Conservation (phyloP, 352 stramenopile species). For the Globisporangium nodosum region DNA sequence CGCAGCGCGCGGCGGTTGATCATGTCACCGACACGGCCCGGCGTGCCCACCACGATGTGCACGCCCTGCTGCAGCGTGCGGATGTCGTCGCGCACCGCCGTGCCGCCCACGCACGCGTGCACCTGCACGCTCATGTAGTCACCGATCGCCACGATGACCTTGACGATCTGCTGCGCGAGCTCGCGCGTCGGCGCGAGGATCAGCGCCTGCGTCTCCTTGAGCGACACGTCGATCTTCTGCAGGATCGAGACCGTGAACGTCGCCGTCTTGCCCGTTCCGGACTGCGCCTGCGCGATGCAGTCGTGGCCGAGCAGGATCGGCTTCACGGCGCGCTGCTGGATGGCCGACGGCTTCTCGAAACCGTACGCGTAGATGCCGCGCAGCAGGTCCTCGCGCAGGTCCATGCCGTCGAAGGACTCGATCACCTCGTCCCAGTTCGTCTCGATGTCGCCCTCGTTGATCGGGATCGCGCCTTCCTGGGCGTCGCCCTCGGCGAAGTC, state of each 20-base stretch:
- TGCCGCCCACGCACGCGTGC: slow-evolving; percentile 98
- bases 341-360: slow-evolving; percentile 99
- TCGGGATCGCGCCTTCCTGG: slow-evolving; percentile 64
- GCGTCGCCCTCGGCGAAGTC: slow-evolving; percentile 47
- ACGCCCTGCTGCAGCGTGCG: slow-evolving; percentile 96
- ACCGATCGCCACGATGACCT: slow-evolving; percentile 93
- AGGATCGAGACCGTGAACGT: slow-evolving; percentile 99
- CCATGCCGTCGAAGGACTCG: slow-evolving; percentile 98
- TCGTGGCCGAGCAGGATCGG: slow-evolving; percentile 97
- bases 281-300: slow-evolving; percentile 99
- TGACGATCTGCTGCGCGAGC: slow-evolving; percentile 99
- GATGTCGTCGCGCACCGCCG: slow-evolving; percentile 97
- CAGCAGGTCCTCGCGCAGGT: slow-evolving; percentile 97
- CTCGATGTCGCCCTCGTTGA: slow-evolving; percentile 93
- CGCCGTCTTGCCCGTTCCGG: slow-evolving; percentile 98
- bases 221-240: slow-evolving; percentile 94
- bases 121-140: slow-evolving; percentile 97
- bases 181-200: slow-evolving; percentile 99
- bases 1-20: slow-evolving; percentile 96
- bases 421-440: slow-evolving; percentile 99
- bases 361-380: slow-evolving; percentile 99
- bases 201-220: slow-evolving; percentile 97
- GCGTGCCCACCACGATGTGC: slow-evolving; percentile 98
- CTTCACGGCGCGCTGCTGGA: slow-evolving; percentile 99
- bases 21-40: slow-evolving; percentile 98